phyloP scores from a whole-genome alignment of 768 basidiomycete genomes.

The Phaeotremella fagi region DNA sequence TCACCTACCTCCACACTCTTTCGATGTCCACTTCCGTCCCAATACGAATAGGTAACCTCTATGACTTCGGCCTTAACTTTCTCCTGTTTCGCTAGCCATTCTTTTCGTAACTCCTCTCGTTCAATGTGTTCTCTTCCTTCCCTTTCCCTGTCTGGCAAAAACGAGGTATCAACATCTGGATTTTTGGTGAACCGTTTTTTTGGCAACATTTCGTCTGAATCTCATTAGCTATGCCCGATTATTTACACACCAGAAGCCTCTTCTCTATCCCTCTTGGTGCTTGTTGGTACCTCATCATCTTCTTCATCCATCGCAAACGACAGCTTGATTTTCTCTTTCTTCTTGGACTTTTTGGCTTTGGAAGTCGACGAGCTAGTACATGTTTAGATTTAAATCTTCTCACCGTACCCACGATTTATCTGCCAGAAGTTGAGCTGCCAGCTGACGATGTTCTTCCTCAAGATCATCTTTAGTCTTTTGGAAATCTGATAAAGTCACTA shows the following conservation, averaged over 20 bases:
- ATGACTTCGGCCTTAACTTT: constrained; percentile 68
- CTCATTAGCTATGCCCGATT: constrained; percentile 41
- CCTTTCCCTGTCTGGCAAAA: constrained; percentile 94
- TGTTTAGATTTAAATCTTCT: constrained; percentile 68
- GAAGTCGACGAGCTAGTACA: constrained; percentile 3
- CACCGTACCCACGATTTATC: constrained; percentile 65
- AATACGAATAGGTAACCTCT: constrained; percentile 92
- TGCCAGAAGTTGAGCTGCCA: constrained; percentile 65
- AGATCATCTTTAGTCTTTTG: constrained; percentile 80
- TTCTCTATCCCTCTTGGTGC: constrained; percentile 4
- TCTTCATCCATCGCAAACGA: constrained; percentile 90
- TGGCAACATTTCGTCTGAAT: too few relatives aligned
- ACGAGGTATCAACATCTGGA: constrained; percentile 93
- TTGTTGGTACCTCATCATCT: constrained; percentile 48
- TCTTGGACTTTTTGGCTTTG: constrained; percentile 88
- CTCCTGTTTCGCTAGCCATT: constrained; percentile 76
- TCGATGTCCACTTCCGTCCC: constrained; percentile 97
- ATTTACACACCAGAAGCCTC: constrained; percentile 7
- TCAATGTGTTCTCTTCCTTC: constrained; percentile 87
- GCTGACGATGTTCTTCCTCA: constrained; percentile 83
- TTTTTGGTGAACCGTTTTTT: constrained; percentile 85
- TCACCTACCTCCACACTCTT: constrained; percentile 79
- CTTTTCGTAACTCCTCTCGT: constrained; percentile 77
- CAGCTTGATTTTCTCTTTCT: constrained; percentile 75
- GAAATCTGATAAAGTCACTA: constrained; percentile 88